Evolutionary conservation across 129 eudicot species (phyloP).

Genomic region (Flaveria robusta): DNA sequence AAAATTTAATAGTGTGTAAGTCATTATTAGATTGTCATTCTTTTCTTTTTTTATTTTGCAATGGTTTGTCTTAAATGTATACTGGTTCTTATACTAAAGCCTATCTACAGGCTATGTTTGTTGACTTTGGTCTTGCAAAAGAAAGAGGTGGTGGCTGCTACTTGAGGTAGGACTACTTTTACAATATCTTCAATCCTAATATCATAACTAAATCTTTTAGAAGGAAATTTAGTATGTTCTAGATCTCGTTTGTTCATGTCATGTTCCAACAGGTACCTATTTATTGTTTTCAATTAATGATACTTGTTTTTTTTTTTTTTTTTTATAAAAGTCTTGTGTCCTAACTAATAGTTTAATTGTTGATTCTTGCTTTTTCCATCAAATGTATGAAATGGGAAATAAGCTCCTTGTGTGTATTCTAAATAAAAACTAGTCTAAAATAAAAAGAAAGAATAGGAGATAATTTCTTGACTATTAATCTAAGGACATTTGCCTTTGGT

Average conservation of each 20-base stretch:
- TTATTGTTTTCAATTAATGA: slow-evolving; percentile 1
- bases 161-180: slow-evolving; percentile 55
- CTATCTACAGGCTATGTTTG: slow-evolving; percentile 87
- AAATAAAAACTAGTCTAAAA: background rate
- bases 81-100: background rate
- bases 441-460: background rate
- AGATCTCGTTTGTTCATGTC: background rate
- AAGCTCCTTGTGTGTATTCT: slow-evolving; percentile 10
- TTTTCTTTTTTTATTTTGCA: background rate
- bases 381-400: background rate
- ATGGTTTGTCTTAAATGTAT: background rate
- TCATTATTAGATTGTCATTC: background rate
- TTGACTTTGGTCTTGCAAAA: slow-evolving; percentile 97
- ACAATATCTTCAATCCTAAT: background rate
- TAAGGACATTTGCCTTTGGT: background rate
- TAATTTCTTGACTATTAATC: background rate
- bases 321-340: background rate
- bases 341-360: background rate
- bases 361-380: background rate
- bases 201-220: background rate
- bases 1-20: background rate
- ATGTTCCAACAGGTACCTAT: background rate
- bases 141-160: slow-evolving; percentile 91
- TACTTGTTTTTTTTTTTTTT: background rate
- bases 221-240: background rate